A percentile compares a stretch with the other conserved stretches of the same genome.
phyloP scores from a whole-genome alignment of 305 asterid genomes.

The Rubia tinctorum region DNA sequence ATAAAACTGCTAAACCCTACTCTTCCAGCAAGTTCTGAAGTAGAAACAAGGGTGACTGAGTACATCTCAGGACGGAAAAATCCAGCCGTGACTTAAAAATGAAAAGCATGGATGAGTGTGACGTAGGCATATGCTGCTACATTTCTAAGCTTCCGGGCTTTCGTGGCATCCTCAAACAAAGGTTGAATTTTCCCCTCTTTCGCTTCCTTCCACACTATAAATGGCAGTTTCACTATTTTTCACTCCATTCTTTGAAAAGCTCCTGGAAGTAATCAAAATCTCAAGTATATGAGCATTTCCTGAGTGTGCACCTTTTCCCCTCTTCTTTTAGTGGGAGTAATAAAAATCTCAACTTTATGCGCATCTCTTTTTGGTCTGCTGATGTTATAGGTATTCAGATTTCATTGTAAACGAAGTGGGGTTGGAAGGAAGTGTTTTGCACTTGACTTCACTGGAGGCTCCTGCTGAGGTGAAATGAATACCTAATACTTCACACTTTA shows the following conservation, averaged over 20 bases:
- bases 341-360: not conserved
- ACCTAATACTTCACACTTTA: conserved; percentile 9
- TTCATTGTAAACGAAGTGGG: conserved; percentile 95
- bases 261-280: not conserved
- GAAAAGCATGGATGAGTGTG: conserved; percentile 53
- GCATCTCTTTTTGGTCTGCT: conserved; percentile 12
- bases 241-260: not conserved
- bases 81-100: not conserved
- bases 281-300: not conserved
- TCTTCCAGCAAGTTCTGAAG: not conserved
- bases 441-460: conserved; percentile 64
- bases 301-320: not conserved
- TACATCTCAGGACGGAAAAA: not conserved
- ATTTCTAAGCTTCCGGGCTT: conserved; percentile 79
- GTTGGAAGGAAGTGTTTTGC: conserved; percentile 79
- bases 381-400: conserved; percentile 69
- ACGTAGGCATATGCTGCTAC: conserved; percentile 82
- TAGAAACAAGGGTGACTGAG: not conserved
- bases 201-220: not conserved
- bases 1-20: not conserved
- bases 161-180: conserved; percentile 89
- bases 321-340: not conserved
- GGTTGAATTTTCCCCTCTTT: conserved; percentile 32
- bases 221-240: not conserved
- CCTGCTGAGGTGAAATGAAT: conserved; percentile 58